These are phyloP conservation scores for Zanthoxylum bungeanum DNA, from an alignment of 345 rosid species.

Conservation along the genomic window DNA sequence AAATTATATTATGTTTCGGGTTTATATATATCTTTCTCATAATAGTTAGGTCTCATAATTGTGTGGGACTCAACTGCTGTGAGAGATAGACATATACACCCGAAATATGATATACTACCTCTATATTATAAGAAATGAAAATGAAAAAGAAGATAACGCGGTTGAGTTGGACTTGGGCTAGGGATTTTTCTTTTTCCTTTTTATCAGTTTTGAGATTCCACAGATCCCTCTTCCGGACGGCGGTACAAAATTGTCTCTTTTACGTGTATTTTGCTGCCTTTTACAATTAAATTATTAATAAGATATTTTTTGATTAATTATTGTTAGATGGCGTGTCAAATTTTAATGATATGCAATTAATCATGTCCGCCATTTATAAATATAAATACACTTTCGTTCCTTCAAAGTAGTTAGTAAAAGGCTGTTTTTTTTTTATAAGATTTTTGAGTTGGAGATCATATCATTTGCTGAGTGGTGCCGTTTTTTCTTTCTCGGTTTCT, in stretches of 20 bases:
- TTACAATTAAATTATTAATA: neutral
- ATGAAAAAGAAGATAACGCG: neutral
- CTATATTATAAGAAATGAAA: neutral
- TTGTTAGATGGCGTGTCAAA: neutral
- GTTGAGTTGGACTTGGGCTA: conserved; percentile 1
- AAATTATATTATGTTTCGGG: too few species aligned
- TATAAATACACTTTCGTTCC: neutral
- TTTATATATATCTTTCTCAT: too few species aligned
- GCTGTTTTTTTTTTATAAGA: neutral
- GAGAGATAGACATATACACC: too few species aligned
- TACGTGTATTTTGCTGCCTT: neutral
- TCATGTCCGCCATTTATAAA: neutral
- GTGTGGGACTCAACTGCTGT: too few species aligned
- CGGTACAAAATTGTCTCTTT: too few species aligned
- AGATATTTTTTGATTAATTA: neutral
- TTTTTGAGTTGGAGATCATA: neutral
- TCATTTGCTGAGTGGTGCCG: neutral
- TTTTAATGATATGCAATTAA: too few species aligned
- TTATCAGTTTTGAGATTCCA: neutral
- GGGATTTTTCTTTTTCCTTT: neutral
- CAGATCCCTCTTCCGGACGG: neutral
- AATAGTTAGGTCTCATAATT: too few species aligned
- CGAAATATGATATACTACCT: too few species aligned
- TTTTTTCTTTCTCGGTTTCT: conserved; percentile 4
- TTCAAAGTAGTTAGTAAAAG: neutral